Base-by-base conservation (phyloP, 1,284 basidiomycete genomes). In the Xanthoconium separans region DNA sequence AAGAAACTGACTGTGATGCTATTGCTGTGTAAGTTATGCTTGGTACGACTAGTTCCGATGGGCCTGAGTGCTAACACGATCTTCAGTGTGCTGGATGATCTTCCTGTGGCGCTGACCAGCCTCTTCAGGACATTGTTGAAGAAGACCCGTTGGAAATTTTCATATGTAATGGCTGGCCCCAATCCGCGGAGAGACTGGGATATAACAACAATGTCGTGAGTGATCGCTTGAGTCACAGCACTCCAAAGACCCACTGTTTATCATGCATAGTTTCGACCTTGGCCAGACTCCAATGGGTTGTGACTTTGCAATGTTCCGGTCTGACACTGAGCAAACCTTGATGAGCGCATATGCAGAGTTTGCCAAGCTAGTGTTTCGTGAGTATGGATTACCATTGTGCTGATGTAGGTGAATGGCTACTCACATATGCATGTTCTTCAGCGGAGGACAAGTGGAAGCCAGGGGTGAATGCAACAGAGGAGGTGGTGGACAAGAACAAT, bases 231-330 rank as follows among this genome's bases (percentile, higher is more conserved):
- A 46, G 31, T 24, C 44, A n/a, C 9, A 36, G 44, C 4, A 3
- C 6, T n/a, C 44, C 33, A 27, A 46, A 46, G n/a, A 46, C 31
- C 27, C 33, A 46, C 31, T 6, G 2, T 36, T 34, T 24, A 24
- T 10, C 13, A 46, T 27, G 10, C 22, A 16, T n/a, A 46, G 46
- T 20, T 20, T 47, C n/a, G 36, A 47, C 37, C 37, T 47, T 40
- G 46, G 37, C 36, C 36, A 47, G 27, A 47, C 46, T 39, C 37
- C 46, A 7, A 47, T 47, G 46, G 46, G 37, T 47, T 47, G 36
- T 6, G 29, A 39, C 37, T 47, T 47, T 47, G 46, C 29, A 22
- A 47, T 37, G 16, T 39, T 15, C n/a, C 18, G 12, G 18, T 8
- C 37, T 6, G 18, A 47, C 7, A 8, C 22, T 6, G 29, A 47